A percentile compares a stretch with the other conserved stretches of the same genome.
These are phyloP conservation scores for Cyclostephanos invisitatus DNA, from an alignment of 108 stramenopile species.

Conservation along the genomic window DNA sequence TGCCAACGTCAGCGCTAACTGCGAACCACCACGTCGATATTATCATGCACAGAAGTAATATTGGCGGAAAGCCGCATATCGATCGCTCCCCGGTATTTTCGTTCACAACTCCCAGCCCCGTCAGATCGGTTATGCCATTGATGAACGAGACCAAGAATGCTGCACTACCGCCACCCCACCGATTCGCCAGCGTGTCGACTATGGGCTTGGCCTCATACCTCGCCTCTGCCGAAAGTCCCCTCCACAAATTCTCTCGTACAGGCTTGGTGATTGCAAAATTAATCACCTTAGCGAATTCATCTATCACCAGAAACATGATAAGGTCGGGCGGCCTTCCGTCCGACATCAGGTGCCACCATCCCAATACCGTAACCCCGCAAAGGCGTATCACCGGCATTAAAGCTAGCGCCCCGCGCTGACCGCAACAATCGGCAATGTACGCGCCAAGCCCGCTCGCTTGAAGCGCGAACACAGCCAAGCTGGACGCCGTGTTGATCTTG, in stretches of 20 bases:
- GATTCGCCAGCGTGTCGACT: constrained; percentile 87
- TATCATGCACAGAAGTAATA: constrained; percentile 70
- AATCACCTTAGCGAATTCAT: constrained; percentile 88
- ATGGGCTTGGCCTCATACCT: constrained; percentile 92
- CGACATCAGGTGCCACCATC: constrained; percentile 79
- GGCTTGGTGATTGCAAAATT: constrained; percentile 90
- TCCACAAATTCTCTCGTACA: constrained; percentile 85
- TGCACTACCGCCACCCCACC: constrained; percentile 91
- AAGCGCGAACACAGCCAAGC: constrained; percentile 77
- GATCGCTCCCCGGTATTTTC: constrained; percentile 51
- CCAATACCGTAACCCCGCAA: constrained; percentile 61
- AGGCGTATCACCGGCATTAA: constrained; percentile 84
- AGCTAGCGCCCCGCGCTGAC: constrained; percentile 71
- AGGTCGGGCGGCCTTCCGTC: constrained; percentile 77
- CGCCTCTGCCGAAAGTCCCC: constrained; percentile 84
- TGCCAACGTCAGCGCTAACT: constrained; percentile 82
- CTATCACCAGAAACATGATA: constrained; percentile 75
- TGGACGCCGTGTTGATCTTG: constrained; percentile 82
- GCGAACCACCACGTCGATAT: constrained; percentile 84
- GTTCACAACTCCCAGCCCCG: constrained; percentile 40
- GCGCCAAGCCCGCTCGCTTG: constrained; percentile 85
- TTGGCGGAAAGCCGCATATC: constrained; percentile 79
- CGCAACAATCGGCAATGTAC: constrained; percentile 63
- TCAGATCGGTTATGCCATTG: constrained; percentile 55
- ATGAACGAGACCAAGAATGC: constrained; percentile 78